Evolutionary conservation across 2,329 filamentous ascomycete genomes (phyloP).

Genomic region (Clathrospora elynae): DNA sequence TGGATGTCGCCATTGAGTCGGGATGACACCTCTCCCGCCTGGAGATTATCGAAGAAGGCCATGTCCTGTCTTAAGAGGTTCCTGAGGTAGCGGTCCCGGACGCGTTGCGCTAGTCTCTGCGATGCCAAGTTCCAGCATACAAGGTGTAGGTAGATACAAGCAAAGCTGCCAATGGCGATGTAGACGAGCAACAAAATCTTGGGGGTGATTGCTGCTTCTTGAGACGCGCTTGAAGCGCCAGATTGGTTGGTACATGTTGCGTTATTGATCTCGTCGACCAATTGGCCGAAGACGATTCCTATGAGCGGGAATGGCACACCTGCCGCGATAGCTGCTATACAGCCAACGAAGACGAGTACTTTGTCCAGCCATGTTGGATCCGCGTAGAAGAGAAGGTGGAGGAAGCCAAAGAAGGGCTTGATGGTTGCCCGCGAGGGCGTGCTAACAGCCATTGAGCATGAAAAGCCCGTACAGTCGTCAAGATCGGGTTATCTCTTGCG

Average conservation of each 20-base stretch:
- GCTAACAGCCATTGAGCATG: constrained; percentile 35
- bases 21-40: constrained; percentile 66
- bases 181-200: constrained; percentile 67
- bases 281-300: constrained; percentile 67
- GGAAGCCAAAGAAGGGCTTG: constrained; percentile 40
- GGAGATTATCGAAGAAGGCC: constrained; percentile 66
- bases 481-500: constrained; percentile 18
- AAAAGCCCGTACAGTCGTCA: constrained; percentile 15
- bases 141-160: constrained; percentile 67
- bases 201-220: constrained; percentile 56
- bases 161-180: constrained; percentile 67
- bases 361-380: constrained; percentile 46
- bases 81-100: constrained; percentile 65
- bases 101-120: constrained; percentile 65
- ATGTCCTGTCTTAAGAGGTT: constrained; percentile 66
- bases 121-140: constrained; percentile 68
- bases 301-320: constrained; percentile 68
- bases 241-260: constrained; percentile 56
- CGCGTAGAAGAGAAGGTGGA: constrained; percentile 45
- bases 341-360: constrained; percentile 46
- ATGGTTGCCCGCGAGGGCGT: constrained; percentile 34
- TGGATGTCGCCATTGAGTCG: constrained; percentile 69
- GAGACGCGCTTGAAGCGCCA: constrained; percentile 22
- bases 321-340: constrained; percentile 59
- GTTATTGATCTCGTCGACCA: constrained; percentile 65